phyloP scores from a whole-genome alignment of 192 early-diverging fungal genomes.

The Backusella luteola region DNA sequence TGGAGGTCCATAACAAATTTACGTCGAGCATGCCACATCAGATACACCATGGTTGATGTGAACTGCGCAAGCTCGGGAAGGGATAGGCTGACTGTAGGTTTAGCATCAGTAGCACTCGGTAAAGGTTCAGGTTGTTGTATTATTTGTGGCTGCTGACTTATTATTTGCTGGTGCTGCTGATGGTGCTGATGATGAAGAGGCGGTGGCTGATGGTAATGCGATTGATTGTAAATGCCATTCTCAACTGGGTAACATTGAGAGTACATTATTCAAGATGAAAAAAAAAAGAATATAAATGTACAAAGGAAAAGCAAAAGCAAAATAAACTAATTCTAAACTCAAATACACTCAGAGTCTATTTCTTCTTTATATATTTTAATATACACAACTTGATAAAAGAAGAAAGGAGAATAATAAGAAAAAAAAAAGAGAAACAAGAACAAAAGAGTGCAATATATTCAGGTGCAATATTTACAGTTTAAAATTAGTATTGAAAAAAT shows the following conservation, averaged over 20 bases:
- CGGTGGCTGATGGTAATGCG: background rate
- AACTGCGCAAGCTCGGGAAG: conserved; percentile 49
- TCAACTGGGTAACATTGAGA: background rate
- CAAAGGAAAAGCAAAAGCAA: background rate
- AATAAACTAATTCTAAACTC: background rate
- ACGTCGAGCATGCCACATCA: conserved; percentile 48
- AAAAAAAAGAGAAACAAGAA: background rate
- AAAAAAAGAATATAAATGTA: background rate
- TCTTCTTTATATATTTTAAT: conserved; percentile 2
- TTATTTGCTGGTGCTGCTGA: background rate
- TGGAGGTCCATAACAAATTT: conserved; percentile 35
- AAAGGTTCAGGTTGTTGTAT: conserved; percentile 10
- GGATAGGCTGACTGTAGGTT: background rate
- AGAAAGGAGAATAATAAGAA: background rate
- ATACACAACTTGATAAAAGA: background rate
- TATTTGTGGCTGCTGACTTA: background rate
- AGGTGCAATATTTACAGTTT: background rate
- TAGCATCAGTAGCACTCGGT: conserved; percentile 21
- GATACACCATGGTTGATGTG: conserved; percentile 56
- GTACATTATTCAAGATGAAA: conserved; percentile 1
- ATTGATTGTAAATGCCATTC: background rate
- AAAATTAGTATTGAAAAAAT: background rate
- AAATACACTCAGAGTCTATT: background rate
- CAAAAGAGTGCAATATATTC: background rate
- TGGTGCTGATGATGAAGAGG: background rate